These are phyloP conservation scores for Candida nanaspora DNA, from an alignment of 805 yeast species.

Conservation along the genomic window DNA sequence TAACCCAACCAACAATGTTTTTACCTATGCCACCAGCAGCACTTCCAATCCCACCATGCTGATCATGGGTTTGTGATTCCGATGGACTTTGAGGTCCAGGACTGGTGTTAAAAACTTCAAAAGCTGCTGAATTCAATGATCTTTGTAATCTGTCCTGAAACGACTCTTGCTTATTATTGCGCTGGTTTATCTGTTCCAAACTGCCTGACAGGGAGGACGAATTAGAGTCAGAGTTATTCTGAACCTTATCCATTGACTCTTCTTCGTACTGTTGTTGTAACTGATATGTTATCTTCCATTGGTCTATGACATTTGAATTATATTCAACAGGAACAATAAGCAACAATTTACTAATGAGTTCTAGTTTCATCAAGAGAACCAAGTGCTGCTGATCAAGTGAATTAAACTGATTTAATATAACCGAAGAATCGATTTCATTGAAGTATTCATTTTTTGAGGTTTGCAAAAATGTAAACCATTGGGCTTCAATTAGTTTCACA, in stretches of 20 bases:
- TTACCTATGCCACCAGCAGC: conserved; percentile 22
- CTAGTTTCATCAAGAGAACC: conserved; percentile 34
- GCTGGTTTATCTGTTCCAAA: neutral
- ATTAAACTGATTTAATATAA: neutral
- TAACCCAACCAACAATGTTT: conserved; percentile 28
- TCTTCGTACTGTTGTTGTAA: conserved; percentile 21
- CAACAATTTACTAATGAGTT: conserved; percentile 45
- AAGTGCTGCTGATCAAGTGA: neutral
- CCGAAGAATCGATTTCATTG: conserved; percentile 10
- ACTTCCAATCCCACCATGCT: conserved; percentile 2
- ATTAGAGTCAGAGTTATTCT: neutral
- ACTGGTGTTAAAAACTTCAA: conserved; percentile 11
- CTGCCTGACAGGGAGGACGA: neutral
- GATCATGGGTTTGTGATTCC: neutral
- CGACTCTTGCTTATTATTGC: conserved; percentile 4
- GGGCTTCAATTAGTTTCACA: conserved; percentile 23
- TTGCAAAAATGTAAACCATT: conserved; percentile 73
- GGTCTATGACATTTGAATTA: conserved; percentile 46
- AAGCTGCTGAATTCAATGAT: conserved; percentile 21
- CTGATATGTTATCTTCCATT: conserved; percentile 49
- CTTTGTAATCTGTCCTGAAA: conserved; percentile 21
- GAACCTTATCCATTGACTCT: neutral
- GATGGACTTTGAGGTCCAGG: neutral
- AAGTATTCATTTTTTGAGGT: conserved; percentile 46
- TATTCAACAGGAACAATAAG: conserved; percentile 48